Base-by-base conservation (phyloP, 1,284 basidiomycete species). In the Apiotrichum gracile region DNA sequence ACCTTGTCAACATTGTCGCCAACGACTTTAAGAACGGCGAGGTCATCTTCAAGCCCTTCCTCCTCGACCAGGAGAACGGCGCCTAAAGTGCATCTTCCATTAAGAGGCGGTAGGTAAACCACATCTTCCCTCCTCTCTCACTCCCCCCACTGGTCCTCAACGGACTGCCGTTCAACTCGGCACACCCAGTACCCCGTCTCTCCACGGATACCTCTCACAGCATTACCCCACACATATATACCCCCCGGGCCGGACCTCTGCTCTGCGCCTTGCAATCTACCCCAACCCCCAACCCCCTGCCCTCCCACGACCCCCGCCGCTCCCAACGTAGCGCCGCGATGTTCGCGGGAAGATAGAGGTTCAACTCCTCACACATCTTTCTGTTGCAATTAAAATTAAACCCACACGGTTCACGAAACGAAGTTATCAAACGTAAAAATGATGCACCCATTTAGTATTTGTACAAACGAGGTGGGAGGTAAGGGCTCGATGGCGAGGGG, bases 1-100 rank as follows among this genome's bases (percentile, higher is more conserved):
- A 86, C 79, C 85, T 99, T 62, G 91, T 98, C 65, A 97, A 97
- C 72, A 86, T 99, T 61, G 92, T 97, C 17, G 92, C 97, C 74
- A 97, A 98, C 77, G 88, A 97, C 75, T 97, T 89, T 82, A 86
- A 88, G 73, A 82, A 87, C 69, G 76, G 84, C 7, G 79, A 86
- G 45, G 85, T 86, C 34, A 93, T 97, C 76, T 97, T 94, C 74
- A 79, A 81, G 65, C 88, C 90, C 0, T 94, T 97, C 81, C 80
- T 76, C 25, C 71, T 75, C 27, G 72, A 74, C 45, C 61, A 64
- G 33, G 48, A 54, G 29, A 48, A 48, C 45, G 45, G 45, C 24
- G 34, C 31, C 33, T 34, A 26, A 17, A 29, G 17, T 10, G 12
- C 5, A 5, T 26, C 24, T 16, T 34, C 24, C 27, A 33, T 6